A percentile compares a stretch with the other conserved stretches of the same genome.
Conservation (phyloP, 2,329 filamentous ascomycete species). For the Dothideomycetidae sp. region DNA sequence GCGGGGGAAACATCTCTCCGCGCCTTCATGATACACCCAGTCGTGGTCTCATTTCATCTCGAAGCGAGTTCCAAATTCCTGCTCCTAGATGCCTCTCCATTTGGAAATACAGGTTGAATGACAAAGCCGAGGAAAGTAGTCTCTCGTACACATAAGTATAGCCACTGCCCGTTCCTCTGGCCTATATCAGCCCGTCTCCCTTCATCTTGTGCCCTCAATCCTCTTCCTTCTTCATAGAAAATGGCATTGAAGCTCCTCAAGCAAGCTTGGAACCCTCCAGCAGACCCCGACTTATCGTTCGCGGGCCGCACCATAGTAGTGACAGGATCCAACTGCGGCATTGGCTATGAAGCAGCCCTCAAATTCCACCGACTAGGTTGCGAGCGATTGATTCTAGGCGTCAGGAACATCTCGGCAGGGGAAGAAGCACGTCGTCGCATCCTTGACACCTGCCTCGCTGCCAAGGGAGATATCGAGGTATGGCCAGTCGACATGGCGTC, state of each 20-base stretch:
- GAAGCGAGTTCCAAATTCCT: too few species aligned
- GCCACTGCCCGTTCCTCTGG: too few species aligned
- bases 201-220: too few species aligned
- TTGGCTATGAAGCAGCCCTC: conserved; percentile 25
- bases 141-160: too few species aligned
- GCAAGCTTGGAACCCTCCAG: conserved; percentile 2
- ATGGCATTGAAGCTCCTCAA: conserved; percentile 4
- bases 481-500: conserved; percentile 17
- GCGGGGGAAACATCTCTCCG: too few species aligned
- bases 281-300: conserved; percentile 11
- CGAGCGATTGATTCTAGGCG: conserved; percentile 25
- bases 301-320: conserved; percentile 14
- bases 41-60: too few species aligned
- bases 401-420: conserved; percentile 24
- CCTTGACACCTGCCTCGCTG: conserved; percentile 17
- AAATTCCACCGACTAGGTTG: conserved; percentile 26
- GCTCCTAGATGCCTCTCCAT: too few species aligned
- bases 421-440: conserved; percentile 21
- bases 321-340: conserved; percentile 26
- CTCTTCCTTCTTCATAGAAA: too few species aligned
- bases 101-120: too few species aligned
- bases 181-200: too few species aligned
- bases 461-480: conserved; percentile 21
- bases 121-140: too few species aligned
- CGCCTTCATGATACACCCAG: too few species aligned